These are phyloP conservation scores for Coniochaeta prunicola DNA, from an alignment of 2,329 filamentous ascomycete species.

Conservation along the genomic window DNA sequence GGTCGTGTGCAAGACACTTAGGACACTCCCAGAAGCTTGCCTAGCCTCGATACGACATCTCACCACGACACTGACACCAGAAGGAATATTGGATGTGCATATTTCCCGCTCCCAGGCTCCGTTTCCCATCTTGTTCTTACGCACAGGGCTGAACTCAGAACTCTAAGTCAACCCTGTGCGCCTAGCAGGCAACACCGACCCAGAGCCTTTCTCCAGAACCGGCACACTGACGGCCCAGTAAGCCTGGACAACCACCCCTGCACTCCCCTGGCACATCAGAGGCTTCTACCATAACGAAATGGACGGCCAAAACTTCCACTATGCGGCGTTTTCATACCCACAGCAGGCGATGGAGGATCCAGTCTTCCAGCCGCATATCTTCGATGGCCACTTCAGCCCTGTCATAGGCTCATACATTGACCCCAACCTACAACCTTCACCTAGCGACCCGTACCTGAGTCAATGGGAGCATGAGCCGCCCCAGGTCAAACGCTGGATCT, in stretches of 20 bases:
- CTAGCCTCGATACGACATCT: not conserved
- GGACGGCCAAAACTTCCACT: not conserved
- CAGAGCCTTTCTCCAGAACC: not conserved
- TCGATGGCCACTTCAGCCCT: not conserved
- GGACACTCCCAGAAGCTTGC: not conserved
- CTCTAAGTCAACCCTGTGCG: not conserved
- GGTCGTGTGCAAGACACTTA: not conserved
- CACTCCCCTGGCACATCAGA: not conserved
- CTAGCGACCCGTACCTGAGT: not conserved
- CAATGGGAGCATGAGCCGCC: not conserved
- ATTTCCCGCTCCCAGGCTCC: not conserved
- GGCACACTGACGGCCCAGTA: not conserved
- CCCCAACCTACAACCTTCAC: not conserved
- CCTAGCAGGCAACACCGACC: not conserved
- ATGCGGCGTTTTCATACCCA: not conserved
- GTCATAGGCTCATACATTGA: not conserved
- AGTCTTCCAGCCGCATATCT: not conserved
- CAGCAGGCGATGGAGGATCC: not conserved
- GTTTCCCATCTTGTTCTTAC: not conserved
- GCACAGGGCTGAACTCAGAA: not conserved
- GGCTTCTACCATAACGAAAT: not conserved
- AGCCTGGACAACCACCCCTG: not conserved
- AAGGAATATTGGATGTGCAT: not conserved
- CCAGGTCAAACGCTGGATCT: constrained; percentile 24
- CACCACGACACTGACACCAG: not conserved